A percentile compares a stretch with the other conserved stretches of the same genome.
These are phyloP conservation scores for Yamadazyma jaroonii DNA, from an alignment of 1,139 yeast species.

Conservation along the genomic window DNA sequence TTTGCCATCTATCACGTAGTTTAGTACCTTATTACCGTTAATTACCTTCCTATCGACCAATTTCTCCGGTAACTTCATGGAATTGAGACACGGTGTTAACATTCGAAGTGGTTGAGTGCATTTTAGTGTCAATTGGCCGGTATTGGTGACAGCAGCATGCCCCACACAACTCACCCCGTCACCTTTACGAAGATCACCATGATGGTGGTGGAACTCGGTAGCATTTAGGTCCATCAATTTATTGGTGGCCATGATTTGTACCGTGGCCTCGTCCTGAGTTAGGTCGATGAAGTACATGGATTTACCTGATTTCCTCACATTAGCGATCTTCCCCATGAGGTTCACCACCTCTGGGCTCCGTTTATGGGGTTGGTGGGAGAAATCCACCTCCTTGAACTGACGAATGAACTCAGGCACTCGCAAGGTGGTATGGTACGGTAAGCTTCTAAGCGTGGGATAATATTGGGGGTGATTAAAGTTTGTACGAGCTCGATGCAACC, in stretches of 20 bases:
- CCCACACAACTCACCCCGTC: constrained; percentile 70
- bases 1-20: constrained; percentile 60
- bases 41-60: constrained; percentile 54
- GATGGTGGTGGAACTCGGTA: constrained; percentile 44
- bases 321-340: constrained; percentile 55
- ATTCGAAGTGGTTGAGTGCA: constrained; percentile 47
- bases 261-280: constrained; percentile 49
- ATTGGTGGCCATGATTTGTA: constrained; percentile 63
- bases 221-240: constrained; percentile 39
- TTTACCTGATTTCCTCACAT: constrained; percentile 62
- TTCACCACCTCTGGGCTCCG: constrained; percentile 6
- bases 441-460: no score
- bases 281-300: constrained; percentile 68
- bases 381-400: constrained; percentile 7
- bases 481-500: no score
- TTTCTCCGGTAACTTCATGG: constrained; percentile 58
- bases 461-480: no score
- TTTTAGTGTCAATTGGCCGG: constrained; percentile 76
- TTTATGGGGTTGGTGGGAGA: constrained; percentile 8
- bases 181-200: constrained; percentile 58
- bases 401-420: constrained; percentile 11
- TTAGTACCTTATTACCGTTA: constrained; percentile 68
- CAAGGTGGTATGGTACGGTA: no score
- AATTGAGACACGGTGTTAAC: constrained; percentile 67
- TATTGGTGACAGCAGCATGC: constrained; percentile 66